Percentiles rank a stretch among this genome's conserved stretches.
These are phyloP conservation scores for Olyra latifolia DNA, from an alignment of 176 grass and related monocot species.

Conservation along the genomic window DNA sequence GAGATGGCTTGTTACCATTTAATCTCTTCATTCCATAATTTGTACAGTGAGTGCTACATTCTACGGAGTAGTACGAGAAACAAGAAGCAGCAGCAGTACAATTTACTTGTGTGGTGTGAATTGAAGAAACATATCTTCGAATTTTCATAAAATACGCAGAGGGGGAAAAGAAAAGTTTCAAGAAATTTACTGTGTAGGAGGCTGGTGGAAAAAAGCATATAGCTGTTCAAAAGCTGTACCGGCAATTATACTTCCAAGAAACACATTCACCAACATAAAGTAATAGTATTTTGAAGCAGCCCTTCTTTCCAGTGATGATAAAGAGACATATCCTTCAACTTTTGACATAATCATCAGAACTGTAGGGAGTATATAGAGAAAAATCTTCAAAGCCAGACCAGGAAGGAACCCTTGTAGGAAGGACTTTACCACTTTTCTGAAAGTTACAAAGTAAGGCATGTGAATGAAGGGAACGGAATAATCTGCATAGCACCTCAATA, in stretches of 20 bases:
- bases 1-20: neutral
- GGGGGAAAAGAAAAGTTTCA: neutral
- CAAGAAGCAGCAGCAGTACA: neutral
- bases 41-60: neutral
- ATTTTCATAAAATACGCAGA: neutral
- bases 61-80: neutral
- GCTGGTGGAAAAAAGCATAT: constrained; percentile 71
- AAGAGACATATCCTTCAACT: constrained; percentile 85
- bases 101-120: neutral
- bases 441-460: constrained; percentile 25
- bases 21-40: neutral
- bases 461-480: neutral
- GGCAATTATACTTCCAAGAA: constrained; percentile 90
- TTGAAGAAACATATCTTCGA: neutral
- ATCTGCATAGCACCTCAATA: constrained; percentile 6
- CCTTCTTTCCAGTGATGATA: constrained; percentile 91
- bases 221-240: constrained; percentile 96
- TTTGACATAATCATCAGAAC: constrained; percentile 96
- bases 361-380: constrained; percentile 84
- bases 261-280: constrained; percentile 97
- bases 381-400: constrained; percentile 88
- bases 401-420: constrained; percentile 97
- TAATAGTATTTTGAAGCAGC: constrained; percentile 97
- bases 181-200: constrained; percentile 77
- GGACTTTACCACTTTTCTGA: constrained; percentile 78